Conservation (phyloP, 2,329 filamentous ascomycete species). For the Alternaria infectoria region DNA sequence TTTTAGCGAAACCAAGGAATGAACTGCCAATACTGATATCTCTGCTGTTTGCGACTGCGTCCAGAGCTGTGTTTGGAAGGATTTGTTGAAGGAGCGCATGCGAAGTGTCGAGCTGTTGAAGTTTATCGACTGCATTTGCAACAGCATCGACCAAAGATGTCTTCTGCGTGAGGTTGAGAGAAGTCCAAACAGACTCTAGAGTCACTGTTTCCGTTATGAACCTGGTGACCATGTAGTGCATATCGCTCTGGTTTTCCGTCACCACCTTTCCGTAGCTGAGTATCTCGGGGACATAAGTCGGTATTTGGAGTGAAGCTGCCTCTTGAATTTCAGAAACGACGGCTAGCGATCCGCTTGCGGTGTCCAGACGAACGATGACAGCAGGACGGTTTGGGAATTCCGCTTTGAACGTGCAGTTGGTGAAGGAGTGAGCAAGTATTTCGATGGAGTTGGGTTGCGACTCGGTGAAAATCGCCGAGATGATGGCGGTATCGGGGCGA, state of each 20-base stretch:
- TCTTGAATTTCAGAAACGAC: background rate
- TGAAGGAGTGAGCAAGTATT: background rate
- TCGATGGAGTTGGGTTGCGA: background rate
- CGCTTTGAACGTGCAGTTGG: background rate
- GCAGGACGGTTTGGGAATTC: background rate
- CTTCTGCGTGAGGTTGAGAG: no score
- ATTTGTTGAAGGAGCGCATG: no score
- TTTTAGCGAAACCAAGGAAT: no score
- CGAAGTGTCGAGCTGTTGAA: no score
- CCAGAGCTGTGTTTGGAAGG: no score
- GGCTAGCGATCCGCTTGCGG: background rate
- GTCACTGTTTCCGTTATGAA: no score
- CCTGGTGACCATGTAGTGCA: no score
- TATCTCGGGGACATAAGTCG: background rate
- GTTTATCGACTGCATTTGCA: no score
- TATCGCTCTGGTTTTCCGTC: background rate
- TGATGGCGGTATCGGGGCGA: background rate
- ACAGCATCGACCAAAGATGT: no score
- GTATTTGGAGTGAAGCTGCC: background rate
- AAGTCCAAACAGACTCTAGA: no score
- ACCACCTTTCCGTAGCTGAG: background rate
- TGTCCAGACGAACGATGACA: background rate
- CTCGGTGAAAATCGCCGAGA: background rate
- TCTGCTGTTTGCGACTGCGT: no score
- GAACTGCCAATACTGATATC: no score